Evolutionary conservation across 2,329 filamentous ascomycete genomes (phyloP), one percentile per base, ranked within the genome.

Genomic region (Alternaria sp.): DNA sequence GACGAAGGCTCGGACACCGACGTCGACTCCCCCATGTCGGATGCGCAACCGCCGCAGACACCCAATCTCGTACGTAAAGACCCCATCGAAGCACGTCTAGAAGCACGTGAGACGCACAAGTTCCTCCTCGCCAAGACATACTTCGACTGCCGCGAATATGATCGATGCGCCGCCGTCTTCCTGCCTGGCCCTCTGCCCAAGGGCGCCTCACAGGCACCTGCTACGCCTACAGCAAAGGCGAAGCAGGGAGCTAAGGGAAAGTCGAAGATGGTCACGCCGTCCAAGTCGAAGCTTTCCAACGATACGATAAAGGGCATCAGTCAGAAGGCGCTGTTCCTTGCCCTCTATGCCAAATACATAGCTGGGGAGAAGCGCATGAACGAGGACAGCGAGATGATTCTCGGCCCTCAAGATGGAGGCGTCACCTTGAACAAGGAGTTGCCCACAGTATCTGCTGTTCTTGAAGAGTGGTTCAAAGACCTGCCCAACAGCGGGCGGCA

Each of bases 381-480:
- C 73, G 96, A 99, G 80, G 95, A 98, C 61, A 93, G 92, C 21
- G 96, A 99, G 82, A 97, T 97, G 92, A 92, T 99, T 55, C 89
- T 98, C 81, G 96, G 96, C 0, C 95, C 96, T 1, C 90, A 94
- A 62, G 96, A 99, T 80, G 89, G 93, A 14, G 94, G 94, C 1
- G 90, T 90, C 30, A 92, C 93, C 2, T 82, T 89, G 63, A 99
- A 99, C 79, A 93, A 94, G 78, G 93, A 98, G 78, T 82, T 99
- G 28, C 85, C 91, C 3, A 86, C 87, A 0, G 88, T 98, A 41
- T 90, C 91, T 20, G 88, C 90, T 7, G 90, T 91, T 30, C 83
- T 99, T 30, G 90, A 96, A 69, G 87, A 88, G 21, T 97, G 94
- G 90, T 95, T 98, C 73, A 84, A 86, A 20, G 87, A 91, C 69